Conservation (phyloP, 306 rosid species). For the Ammopiptanthus mongolicus region DNA sequence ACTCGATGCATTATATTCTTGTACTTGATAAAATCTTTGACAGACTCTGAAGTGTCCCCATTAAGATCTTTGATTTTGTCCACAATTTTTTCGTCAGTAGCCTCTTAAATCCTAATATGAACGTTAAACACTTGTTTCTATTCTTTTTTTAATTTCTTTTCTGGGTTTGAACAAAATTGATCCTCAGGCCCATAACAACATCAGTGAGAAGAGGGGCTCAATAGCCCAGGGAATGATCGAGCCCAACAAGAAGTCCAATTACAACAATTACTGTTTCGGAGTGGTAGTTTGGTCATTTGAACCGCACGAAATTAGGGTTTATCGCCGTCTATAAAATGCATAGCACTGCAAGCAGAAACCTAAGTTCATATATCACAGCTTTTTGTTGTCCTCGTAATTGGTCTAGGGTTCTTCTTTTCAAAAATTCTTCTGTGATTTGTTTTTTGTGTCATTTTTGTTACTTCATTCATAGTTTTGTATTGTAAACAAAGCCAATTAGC, state of each 20-base stretch:
- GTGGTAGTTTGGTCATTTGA: no score
- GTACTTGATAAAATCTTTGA: no score
- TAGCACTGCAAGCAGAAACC: neutral
- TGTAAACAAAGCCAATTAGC: conserved; percentile 76
- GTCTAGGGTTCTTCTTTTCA: neutral
- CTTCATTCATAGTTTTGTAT: neutral
- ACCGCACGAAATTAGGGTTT: conserved; percentile 26
- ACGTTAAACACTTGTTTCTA: no score
- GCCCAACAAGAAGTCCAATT: neutral
- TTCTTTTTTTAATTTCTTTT: no score
- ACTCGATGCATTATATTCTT: no score
- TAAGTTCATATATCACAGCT: no score
- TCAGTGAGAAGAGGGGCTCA: neutral
- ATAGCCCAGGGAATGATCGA: neutral
- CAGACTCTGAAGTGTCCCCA: no score
- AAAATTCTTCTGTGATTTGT: neutral
- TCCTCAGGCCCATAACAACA: neutral
- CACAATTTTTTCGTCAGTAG: no score
- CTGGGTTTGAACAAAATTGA: no score
- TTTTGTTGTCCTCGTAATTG: neutral
- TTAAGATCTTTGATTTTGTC: no score
- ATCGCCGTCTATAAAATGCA: neutral
- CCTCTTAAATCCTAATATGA: no score
- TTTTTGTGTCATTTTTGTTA: neutral
- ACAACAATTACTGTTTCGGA: neutral